These are phyloP conservation scores for Isatis tinctoria DNA, from an alignment of 345 rosid genomes.

Conservation along the genomic window DNA sequence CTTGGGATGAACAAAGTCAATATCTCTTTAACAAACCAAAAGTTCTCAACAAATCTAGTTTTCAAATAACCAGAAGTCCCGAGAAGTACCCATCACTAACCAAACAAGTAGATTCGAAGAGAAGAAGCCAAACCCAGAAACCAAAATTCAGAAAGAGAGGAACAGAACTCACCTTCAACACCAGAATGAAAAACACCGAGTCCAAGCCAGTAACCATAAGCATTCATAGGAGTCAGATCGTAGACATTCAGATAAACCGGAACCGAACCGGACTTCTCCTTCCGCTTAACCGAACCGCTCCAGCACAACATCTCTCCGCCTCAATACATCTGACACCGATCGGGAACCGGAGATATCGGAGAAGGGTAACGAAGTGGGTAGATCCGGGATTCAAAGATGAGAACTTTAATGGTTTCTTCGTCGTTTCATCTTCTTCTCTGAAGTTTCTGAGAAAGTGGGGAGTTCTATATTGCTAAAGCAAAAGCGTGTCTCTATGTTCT, in stretches of 20 bases:
- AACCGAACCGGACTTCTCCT: slow-evolving; percentile 60
- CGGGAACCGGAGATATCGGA: slow-evolving; percentile 1
- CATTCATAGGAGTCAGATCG: slow-evolving; percentile 90
- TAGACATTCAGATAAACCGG: slow-evolving; percentile 95
- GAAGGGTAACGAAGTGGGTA: background rate
- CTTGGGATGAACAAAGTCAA: background rate
- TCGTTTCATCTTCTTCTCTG: slow-evolving; percentile 25
- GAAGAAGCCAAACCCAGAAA: slow-evolving; percentile 1
- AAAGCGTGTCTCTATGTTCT: slow-evolving; percentile 1
- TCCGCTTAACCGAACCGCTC: slow-evolving; percentile 44
- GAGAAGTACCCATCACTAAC: background rate
- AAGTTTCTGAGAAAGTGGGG: slow-evolving; percentile 27
- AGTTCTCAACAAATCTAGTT: background rate
- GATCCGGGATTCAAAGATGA: slow-evolving; percentile 21
- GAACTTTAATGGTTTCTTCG: slow-evolving; percentile 12
- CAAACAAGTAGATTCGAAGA: slow-evolving; percentile 23
- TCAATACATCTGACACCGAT: slow-evolving; percentile 20
- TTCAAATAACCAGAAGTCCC: background rate
- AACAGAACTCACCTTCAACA: slow-evolving; percentile 58
- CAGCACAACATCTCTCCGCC: slow-evolving; percentile 52
- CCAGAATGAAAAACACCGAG: slow-evolving; percentile 97
- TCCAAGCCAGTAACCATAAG: slow-evolving; percentile 94
- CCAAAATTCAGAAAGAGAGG: background rate
- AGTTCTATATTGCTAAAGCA: slow-evolving; percentile 1
- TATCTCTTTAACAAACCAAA: background rate